These are phyloP conservation scores for Cercophora samala DNA, from an alignment of 495 filamentous ascomycete genomes.

Conservation along the genomic window DNA sequence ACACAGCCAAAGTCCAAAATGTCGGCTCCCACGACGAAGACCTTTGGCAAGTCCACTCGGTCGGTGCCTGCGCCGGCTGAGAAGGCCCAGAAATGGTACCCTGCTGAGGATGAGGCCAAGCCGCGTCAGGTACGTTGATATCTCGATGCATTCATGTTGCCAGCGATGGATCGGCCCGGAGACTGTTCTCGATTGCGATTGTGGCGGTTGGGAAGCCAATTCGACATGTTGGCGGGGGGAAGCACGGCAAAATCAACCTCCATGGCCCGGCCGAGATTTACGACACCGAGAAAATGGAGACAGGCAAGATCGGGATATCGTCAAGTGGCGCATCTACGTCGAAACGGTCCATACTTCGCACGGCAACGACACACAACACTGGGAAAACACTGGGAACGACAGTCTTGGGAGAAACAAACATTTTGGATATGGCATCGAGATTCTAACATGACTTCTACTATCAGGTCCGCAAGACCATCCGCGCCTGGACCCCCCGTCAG, in stretches of 20 bases:
- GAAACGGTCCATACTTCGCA: not conserved
- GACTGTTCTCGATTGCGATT: constrained; percentile 18
- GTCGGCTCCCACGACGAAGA: constrained; percentile 74
- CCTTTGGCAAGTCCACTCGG: constrained; percentile 95
- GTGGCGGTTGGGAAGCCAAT: constrained; percentile 19
- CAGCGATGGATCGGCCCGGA: constrained; percentile 6
- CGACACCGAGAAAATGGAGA: not conserved
- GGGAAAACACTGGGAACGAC: not conserved
- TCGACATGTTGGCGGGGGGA: constrained; percentile 15
- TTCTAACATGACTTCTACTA: constrained; percentile 30
- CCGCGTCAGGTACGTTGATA: constrained; percentile 79
- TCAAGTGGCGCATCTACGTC: constrained; percentile 8
- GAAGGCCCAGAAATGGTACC: constrained; percentile 99
- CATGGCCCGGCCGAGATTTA: not conserved
- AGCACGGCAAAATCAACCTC: not conserved
- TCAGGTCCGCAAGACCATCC: constrained; percentile 92
- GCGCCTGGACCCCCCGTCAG: constrained; percentile 75
- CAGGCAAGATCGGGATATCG: constrained; percentile 3
- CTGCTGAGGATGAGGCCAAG: constrained; percentile 85
- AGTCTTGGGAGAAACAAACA: not conserved
- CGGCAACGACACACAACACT: not conserved
- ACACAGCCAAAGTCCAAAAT: constrained; percentile 58
- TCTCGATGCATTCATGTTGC: constrained; percentile 24
- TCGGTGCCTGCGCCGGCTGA: constrained; percentile 75
- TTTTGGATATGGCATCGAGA: not conserved